Percentiles rank a stretch among this genome's conserved stretches.
phyloP scores from a whole-genome alignment of 257 asterid genomes.

The Leptodermis oblonga region DNA sequence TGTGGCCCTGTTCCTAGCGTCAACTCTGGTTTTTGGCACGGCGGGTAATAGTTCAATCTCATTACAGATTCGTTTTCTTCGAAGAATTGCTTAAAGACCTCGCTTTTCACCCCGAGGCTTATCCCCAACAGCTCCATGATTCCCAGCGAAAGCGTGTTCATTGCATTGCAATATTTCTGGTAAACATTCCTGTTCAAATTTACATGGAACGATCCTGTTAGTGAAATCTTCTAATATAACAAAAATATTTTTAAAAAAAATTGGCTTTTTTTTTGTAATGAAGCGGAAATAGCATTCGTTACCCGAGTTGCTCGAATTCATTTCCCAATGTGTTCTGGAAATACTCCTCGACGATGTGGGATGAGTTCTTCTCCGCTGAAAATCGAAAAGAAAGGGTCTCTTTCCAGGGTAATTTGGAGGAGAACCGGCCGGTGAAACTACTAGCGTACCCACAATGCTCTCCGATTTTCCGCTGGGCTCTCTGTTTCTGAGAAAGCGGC shows the following conservation, averaged over 20 bases:
- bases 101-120: slow-evolving; percentile 57
- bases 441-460: slow-evolving; percentile 93
- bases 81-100: slow-evolving; percentile 48
- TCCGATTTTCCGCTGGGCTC: slow-evolving; percentile 59
- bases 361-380: slow-evolving; percentile 29
- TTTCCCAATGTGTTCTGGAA: slow-evolving; percentile 45
- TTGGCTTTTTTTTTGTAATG: too few relatives aligned
- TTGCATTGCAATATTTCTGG: slow-evolving; percentile 63
- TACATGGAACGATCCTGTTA: background rate
- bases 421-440: slow-evolving; percentile 82
- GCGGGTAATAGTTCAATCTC: slow-evolving; percentile 87
- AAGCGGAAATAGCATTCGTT: background rate
- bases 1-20: slow-evolving; percentile 93
- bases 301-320: slow-evolving; percentile 60
- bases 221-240: too few relatives aligned
- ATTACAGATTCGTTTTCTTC: slow-evolving; percentile 76
- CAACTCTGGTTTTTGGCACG: slow-evolving; percentile 72
- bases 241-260: too few relatives aligned
- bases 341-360: slow-evolving; percentile 54
- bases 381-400: slow-evolving; percentile 82
- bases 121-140: slow-evolving; percentile 83
- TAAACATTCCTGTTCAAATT: slow-evolving; percentile 49
- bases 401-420: slow-evolving; percentile 91
- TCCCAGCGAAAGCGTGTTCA: slow-evolving; percentile 68
- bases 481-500: slow-evolving; percentile 55